phyloP scores from a whole-genome alignment of 371 early-diverging fungal genomes.

The Syncephalis fuscata region DNA sequence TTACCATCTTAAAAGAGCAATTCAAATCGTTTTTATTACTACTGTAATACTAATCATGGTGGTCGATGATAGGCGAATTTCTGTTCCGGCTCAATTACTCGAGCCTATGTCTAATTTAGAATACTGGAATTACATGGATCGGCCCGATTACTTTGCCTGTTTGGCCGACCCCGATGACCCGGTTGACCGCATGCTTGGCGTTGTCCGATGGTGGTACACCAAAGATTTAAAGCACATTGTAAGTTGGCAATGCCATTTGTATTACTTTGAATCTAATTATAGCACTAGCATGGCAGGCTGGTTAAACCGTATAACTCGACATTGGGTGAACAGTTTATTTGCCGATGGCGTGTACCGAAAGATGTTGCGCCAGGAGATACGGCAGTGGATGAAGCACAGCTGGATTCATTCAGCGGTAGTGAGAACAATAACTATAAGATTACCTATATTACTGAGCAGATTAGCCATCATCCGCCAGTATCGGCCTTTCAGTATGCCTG shows the following conservation, averaged over 20 bases:
- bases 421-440: constrained; percentile 7
- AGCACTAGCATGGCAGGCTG: constrained; percentile 14
- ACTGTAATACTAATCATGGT: constrained; percentile 1
- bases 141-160: constrained; percentile 41
- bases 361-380: constrained; percentile 3
- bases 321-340: constrained; percentile 36
- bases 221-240: constrained; percentile 44
- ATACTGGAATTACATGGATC: constrained; percentile 58
- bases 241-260: neutral
- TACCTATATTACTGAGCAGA: constrained; percentile 34
- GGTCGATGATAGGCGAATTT: constrained; percentile 26
- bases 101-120: constrained; percentile 52
- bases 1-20: neutral
- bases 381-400: neutral
- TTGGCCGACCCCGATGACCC: constrained; percentile 36
- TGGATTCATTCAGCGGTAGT: constrained; percentile 1
- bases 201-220: constrained; percentile 46
- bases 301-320: constrained; percentile 40
- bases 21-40: neutral
- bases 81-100: constrained; percentile 44
- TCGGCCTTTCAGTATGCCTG: constrained; percentile 33
- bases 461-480: constrained; percentile 43
- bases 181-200: constrained; percentile 40
- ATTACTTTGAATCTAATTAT: neutral
- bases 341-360: constrained; percentile 26